phyloP scores from a whole-genome alignment of 2,329 filamentous ascomycete species.

The Alternaria postmessia region DNA sequence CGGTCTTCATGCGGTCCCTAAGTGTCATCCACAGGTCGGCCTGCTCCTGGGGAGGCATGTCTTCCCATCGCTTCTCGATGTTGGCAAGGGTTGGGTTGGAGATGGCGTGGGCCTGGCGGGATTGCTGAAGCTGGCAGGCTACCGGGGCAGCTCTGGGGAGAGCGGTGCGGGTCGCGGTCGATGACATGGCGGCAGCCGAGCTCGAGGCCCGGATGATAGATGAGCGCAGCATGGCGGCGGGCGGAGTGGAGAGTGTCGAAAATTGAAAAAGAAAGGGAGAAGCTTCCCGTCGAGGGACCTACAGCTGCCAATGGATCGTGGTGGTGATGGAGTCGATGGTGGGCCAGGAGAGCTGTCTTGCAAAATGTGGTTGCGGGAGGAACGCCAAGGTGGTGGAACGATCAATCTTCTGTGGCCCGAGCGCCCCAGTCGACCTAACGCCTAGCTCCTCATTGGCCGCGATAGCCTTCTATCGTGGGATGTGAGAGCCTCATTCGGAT shows the following conservation, averaged over 20 bases:
- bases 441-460: background rate
- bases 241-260: conserved; percentile 51
- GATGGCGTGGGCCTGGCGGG: conserved; percentile 83
- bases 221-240: conserved; percentile 51
- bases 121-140: conserved; percentile 58
- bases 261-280: conserved; percentile 42
- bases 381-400: conserved; percentile 25
- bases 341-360: conserved; percentile 33
- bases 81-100: conserved; percentile 97
- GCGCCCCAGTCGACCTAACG: conserved; percentile 7
- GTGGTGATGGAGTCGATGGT: conserved; percentile 42
- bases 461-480: background rate
- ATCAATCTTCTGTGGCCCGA: conserved; percentile 12
- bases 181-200: conserved; percentile 47
- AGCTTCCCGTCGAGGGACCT: conserved; percentile 48
- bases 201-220: conserved; percentile 50
- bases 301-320: conserved; percentile 50
- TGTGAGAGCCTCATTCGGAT: background rate
- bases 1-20: conserved; percentile 97
- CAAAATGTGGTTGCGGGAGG: conserved; percentile 25
- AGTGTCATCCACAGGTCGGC: conserved; percentile 98
- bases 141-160: conserved; percentile 45
- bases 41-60: conserved; percentile 97
- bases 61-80: conserved; percentile 99
- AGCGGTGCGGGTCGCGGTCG: conserved; percentile 47